A percentile compares a stretch with the other conserved stretches of the same genome.
phyloP scores from a whole-genome alignment of 2,329 filamentous ascomycete species.

The Uncinocarpus reesii region DNA sequence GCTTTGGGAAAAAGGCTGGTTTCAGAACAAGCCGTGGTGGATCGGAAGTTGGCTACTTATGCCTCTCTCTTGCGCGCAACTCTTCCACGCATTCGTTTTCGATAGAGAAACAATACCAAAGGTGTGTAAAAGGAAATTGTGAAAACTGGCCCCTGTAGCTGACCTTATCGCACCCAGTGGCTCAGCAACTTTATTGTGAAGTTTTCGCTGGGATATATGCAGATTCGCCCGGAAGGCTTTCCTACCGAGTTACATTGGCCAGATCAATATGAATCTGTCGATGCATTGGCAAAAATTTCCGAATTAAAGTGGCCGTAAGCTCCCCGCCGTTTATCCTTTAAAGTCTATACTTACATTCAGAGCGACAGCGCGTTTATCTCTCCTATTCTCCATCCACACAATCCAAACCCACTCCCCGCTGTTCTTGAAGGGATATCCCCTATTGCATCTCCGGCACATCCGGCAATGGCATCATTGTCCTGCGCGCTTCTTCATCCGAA shows the following conservation, averaged over 20 bases:
- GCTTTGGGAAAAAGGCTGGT: slow-evolving; percentile 58
- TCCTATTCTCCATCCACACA: slow-evolving; percentile 72
- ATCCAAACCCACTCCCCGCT: slow-evolving; percentile 49
- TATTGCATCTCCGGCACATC: slow-evolving; percentile 74
- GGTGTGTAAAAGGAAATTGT: slow-evolving; percentile 32
- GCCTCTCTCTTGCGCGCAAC: slow-evolving; percentile 63
- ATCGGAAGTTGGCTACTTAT: slow-evolving; percentile 76
- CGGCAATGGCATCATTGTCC: slow-evolving; percentile 71
- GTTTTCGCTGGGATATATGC: slow-evolving; percentile 69
- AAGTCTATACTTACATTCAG: not conserved
- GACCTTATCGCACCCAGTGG: slow-evolving; percentile 28
- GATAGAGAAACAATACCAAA: slow-evolving; percentile 63
- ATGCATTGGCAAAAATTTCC: slow-evolving; percentile 72
- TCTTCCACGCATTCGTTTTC: slow-evolving; percentile 66
- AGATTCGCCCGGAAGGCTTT: slow-evolving; percentile 58
- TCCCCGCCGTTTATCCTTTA: not conserved
- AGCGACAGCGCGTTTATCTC: slow-evolving; percentile 58
- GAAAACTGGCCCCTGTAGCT: not conserved
- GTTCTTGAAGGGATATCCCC: slow-evolving; percentile 59
- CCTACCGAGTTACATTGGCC: slow-evolving; percentile 64
- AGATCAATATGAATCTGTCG: slow-evolving; percentile 60
- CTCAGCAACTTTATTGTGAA: slow-evolving; percentile 57
- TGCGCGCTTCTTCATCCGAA: slow-evolving; percentile 82
- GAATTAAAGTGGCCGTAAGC: slow-evolving; percentile 72
- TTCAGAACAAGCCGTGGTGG: slow-evolving; percentile 66